These are phyloP conservation scores for Taxillus chinensis DNA, from an alignment of 164 flowering plant species.

Conservation along the genomic window DNA sequence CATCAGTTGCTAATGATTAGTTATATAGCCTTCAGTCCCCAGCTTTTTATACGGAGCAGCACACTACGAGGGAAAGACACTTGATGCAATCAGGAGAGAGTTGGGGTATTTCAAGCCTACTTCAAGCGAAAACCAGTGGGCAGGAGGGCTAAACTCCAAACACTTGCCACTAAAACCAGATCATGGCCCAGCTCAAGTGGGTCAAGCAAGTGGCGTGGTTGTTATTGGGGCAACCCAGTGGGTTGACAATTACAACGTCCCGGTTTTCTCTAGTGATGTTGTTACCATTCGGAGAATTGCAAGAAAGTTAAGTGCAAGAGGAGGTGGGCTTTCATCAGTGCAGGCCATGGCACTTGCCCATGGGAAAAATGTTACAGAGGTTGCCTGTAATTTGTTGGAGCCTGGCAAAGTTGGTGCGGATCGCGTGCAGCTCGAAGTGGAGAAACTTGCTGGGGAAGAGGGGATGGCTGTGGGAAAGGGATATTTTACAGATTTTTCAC, in stretches of 20 bases:
- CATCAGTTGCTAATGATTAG: conserved; percentile 6
- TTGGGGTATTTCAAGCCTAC: conserved; percentile 65
- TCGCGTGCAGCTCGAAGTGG: conserved; percentile 53
- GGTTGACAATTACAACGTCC: conserved; percentile 71
- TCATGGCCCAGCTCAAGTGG: conserved; percentile 40
- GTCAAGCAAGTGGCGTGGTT: conserved; percentile 38
- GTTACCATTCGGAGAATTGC: conserved; percentile 40
- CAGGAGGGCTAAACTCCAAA: conserved; percentile 32
- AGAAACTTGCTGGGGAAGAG: conserved; percentile 38
- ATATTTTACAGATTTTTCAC: conserved; percentile 57
- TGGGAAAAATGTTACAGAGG: conserved; percentile 41
- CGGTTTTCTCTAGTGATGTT: conserved; percentile 38
- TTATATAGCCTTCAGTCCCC: conserved; percentile 40
- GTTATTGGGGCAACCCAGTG: conserved; percentile 53
- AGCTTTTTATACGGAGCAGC: conserved; percentile 68
- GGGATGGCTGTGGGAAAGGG: conserved; percentile 52
- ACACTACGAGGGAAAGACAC: conserved; percentile 32
- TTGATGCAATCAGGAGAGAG: conserved; percentile 50
- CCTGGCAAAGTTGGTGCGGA: conserved; percentile 42
- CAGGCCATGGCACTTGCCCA: conserved; percentile 69
- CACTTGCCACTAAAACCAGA: conserved; percentile 35
- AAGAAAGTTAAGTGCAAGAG: conserved; percentile 48
- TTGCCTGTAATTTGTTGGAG: conserved; percentile 64
- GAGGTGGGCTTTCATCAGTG: conserved; percentile 64
- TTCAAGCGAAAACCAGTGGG: conserved; percentile 38